A percentile compares a stretch with the other conserved stretches of the same genome.
Evolutionary conservation across 257 asterid species (phyloP).

Genomic region (Datura wrightii): DNA sequence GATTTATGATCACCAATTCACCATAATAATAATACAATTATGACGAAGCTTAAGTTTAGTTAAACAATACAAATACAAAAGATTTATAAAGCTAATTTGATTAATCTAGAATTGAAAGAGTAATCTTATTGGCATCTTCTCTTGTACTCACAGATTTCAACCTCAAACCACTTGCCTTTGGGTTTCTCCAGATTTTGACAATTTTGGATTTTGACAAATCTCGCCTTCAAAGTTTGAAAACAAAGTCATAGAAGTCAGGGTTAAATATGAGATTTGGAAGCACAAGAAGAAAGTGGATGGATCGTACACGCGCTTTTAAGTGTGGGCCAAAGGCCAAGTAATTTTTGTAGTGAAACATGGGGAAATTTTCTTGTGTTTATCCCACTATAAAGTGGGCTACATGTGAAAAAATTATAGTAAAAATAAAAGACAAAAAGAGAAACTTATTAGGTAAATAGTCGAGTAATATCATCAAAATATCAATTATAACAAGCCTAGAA

Average conservation of each 20-base stretch:
- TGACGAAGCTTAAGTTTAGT: not conserved
- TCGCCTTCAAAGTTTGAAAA: slow-evolving; percentile 22
- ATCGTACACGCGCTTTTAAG: not conserved
- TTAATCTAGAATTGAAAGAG: not conserved
- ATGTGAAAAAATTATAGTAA: not conserved
- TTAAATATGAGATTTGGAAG: slow-evolving; percentile 27
- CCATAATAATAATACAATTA: not conserved
- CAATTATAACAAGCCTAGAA: not conserved
- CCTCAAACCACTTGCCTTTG: slow-evolving; percentile 19
- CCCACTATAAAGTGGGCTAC: slow-evolving; percentile 8
- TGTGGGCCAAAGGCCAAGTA: not conserved
- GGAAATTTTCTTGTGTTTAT: not conserved
- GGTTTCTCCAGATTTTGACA: slow-evolving; percentile 35
- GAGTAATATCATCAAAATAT: not conserved
- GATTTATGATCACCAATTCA: not conserved
- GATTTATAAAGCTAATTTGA: not conserved
- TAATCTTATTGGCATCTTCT: not conserved
- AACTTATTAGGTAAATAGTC: not conserved
- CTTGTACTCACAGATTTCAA: not conserved
- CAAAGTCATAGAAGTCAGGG: not conserved
- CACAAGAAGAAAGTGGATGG: not conserved
- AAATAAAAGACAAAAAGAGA: not conserved
- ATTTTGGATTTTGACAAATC: not conserved
- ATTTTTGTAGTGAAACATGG: not conserved
- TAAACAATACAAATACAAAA: not conserved